phyloP scores from a whole-genome alignment of 192 early-diverging fungal genomes.

The Coemansia sp. region DNA sequence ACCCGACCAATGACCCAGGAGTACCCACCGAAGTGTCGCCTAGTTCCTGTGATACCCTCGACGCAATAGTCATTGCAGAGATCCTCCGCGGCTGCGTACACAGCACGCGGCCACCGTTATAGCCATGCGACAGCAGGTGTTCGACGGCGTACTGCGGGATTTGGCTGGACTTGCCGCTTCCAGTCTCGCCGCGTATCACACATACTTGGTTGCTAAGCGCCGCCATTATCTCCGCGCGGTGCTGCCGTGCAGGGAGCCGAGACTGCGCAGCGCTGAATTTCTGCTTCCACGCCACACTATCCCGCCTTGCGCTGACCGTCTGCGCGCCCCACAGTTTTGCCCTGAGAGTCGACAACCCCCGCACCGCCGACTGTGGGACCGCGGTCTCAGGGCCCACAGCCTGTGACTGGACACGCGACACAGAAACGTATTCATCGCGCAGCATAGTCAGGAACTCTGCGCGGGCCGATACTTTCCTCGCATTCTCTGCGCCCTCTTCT shows the following conservation, averaged over 20 bases:
- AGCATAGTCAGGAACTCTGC: conserved; percentile 18
- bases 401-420: too few species aligned
- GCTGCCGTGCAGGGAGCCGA: conserved; percentile 26
- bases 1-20: conserved; percentile 47
- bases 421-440: conserved; percentile 11
- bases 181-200: conserved; percentile 49
- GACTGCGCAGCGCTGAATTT: conserved; percentile 13
- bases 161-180: conserved; percentile 67
- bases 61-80: conserved; percentile 64
- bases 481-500: neutral
- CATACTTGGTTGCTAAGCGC: conserved; percentile 23
- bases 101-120: conserved; percentile 61
- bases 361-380: neutral
- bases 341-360: neutral
- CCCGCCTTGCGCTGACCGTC: conserved; percentile 8
- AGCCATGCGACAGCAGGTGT: conserved; percentile 56
- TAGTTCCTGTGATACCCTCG: conserved; percentile 64
- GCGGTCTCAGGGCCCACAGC: neutral
- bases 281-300: neutral
- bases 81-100: conserved; percentile 93
- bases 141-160: conserved; percentile 84
- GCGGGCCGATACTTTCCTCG: neutral
- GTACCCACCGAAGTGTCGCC: conserved; percentile 34
- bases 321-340: conserved; percentile 6
- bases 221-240: neutral